Conservation (phyloP, 495 filamentous ascomycete genomes). For the Aspergillus affinis region DNA sequence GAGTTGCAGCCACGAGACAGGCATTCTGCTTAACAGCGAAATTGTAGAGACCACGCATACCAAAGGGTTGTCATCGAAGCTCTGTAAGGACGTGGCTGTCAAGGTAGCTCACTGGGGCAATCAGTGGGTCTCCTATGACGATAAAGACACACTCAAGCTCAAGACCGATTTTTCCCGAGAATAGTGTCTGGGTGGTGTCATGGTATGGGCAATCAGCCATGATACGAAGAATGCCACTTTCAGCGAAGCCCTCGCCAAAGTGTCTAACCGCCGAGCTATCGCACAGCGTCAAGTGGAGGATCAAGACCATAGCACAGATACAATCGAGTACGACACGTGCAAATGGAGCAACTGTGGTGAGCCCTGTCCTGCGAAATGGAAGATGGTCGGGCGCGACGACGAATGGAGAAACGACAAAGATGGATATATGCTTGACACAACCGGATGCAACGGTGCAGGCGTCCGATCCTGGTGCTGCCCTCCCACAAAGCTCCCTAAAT, state of each 20-base stretch:
- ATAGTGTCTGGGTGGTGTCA: slow-evolving; percentile 40
- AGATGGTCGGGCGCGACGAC: not conserved
- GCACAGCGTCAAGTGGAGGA: not conserved
- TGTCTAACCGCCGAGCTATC: not conserved
- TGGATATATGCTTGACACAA: not conserved
- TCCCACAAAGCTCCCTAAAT: not conserved
- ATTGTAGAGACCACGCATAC: slow-evolving; percentile 20
- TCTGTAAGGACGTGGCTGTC: slow-evolving; percentile 22
- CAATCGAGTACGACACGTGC: not conserved
- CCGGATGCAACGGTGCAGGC: not conserved
- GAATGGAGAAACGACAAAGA: not conserved
- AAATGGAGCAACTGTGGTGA: slow-evolving; percentile 1
- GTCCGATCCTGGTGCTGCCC: not conserved
- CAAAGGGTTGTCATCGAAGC: slow-evolving; percentile 7
- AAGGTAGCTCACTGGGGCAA: slow-evolving; percentile 37
- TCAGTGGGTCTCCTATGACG: slow-evolving; percentile 48
- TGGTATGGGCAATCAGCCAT: slow-evolving; percentile 39
- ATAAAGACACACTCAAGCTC: slow-evolving; percentile 36
- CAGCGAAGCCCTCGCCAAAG: not conserved
- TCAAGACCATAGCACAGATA: not conserved
- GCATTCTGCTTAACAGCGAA: slow-evolving; percentile 24
- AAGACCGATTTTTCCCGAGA: slow-evolving; percentile 41
- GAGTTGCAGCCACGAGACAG: slow-evolving; percentile 28
- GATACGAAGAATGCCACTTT: slow-evolving; percentile 2
- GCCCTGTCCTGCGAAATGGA: not conserved